These are phyloP conservation scores for Triglochin maritima DNA, from an alignment of 106 monocot species.

Conservation along the genomic window DNA sequence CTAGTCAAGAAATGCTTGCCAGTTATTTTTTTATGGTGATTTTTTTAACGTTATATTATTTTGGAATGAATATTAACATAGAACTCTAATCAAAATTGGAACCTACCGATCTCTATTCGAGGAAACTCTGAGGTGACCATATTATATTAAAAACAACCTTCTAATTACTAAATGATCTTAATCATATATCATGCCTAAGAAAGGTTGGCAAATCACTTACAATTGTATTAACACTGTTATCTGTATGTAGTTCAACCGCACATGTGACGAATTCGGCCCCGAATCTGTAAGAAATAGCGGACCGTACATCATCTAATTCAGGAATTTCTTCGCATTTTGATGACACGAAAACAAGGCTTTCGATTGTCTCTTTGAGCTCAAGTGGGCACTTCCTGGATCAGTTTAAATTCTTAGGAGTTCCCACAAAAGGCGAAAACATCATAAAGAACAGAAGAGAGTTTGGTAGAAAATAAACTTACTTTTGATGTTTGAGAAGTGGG, in stretches of 20 bases:
- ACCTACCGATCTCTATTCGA: background rate
- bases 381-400: constrained; percentile 7
- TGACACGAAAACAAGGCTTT: background rate
- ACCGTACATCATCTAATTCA: constrained; percentile 1
- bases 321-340: constrained; percentile 2
- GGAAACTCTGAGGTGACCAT: background rate
- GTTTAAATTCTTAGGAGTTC: background rate
- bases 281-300: background rate
- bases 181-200: background rate
- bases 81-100: background rate
- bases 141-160: background rate
- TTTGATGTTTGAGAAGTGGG: constrained; percentile 40
- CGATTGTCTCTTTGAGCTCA: constrained; percentile 3
- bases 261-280: constrained; percentile 2
- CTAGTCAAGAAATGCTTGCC: too few relatives aligned
- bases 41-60: too few relatives aligned
- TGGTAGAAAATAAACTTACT: constrained; percentile 11
- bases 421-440: background rate
- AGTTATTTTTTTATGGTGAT: too few relatives aligned
- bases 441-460: background rate
- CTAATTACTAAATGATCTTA: background rate
- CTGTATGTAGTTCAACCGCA: constrained; percentile 1
- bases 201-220: background rate
- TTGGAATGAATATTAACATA: background rate
- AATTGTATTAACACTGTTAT: background rate